A percentile compares a stretch with the other conserved stretches of the same genome.
Evolutionary conservation across 1,284 basidiomycete genomes (phyloP).

Genomic region (Austropuccinia psidii): DNA sequence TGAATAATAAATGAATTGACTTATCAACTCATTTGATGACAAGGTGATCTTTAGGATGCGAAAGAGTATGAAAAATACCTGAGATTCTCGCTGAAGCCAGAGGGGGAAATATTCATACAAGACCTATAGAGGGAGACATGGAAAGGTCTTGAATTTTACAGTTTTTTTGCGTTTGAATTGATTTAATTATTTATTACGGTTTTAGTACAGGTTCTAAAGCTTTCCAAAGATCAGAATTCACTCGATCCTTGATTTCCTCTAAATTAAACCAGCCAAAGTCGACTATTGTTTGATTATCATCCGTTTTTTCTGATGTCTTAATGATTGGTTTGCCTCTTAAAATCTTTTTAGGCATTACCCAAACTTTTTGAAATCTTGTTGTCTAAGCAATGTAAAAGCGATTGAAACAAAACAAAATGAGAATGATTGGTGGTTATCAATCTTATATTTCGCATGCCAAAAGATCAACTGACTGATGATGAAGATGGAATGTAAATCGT

Average conservation of each 20-base stretch:
- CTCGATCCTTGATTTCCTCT: constrained; percentile 14
- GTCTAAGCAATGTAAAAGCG: neutral
- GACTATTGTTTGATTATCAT: neutral
- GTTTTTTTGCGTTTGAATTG: too few species aligned
- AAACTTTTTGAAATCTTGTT: neutral
- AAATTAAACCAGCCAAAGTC: constrained; percentile 18
- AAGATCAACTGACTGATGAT: neutral
- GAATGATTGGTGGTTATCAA: too few species aligned
- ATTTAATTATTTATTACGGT: neutral
- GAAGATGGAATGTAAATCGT: neutral
- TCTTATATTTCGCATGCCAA: too few species aligned
- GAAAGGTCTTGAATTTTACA: too few species aligned
- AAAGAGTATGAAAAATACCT: too few species aligned
- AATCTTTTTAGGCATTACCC: constrained; percentile 25
- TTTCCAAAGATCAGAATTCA: neutral
- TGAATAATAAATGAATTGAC: too few species aligned
- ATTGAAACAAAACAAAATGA: neutral
- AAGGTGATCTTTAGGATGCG: too few species aligned
- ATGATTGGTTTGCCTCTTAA: constrained; percentile 11
- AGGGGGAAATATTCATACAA: too few species aligned
- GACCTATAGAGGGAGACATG: too few species aligned
- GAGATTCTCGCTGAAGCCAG: too few species aligned
- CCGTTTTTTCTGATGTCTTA: neutral
- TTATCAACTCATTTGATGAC: too few species aligned
- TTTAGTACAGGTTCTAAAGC: constrained; percentile 20